phyloP scores from a whole-genome alignment of 1,284 basidiomycete species.

The Trametes pubescens region DNA sequence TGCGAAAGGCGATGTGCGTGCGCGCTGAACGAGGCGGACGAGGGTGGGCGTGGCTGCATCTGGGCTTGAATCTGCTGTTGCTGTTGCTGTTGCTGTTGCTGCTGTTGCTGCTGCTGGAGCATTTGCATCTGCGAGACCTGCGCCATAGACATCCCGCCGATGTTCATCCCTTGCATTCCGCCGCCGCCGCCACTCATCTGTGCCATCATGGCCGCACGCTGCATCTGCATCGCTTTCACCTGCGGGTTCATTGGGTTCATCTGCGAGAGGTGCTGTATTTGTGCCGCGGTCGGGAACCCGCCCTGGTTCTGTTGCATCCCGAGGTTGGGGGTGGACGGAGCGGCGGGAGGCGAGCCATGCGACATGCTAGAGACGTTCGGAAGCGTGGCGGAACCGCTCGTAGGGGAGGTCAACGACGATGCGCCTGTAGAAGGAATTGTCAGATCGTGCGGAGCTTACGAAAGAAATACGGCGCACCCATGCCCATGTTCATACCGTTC shows the following conservation, averaged over 20 bases:
- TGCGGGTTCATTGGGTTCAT: conserved; percentile 30
- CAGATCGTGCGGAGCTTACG: conserved; percentile 1
- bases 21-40: conserved; percentile 30
- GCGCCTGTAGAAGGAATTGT: conserved; percentile 10
- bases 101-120: conserved; percentile 29
- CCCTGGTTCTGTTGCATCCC: conserved; percentile 14
- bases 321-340: conserved; percentile 19
- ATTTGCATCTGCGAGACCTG: conserved; percentile 34
- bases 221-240: conserved; percentile 31
- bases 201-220: conserved; percentile 26
- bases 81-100: conserved; percentile 16
- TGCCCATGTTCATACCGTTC: conserved; percentile 32
- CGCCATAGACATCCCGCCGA: conserved; percentile 25
- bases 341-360: conserved; percentile 17
- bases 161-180: conserved; percentile 15
- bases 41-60: conserved; percentile 31
- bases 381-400: conserved; percentile 23
- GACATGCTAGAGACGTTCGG: conserved; percentile 32
- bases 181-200: conserved; percentile 17
- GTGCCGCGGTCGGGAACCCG: conserved; percentile 25
- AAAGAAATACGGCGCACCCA: conserved; percentile 27
- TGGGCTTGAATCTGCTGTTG: conserved; percentile 24
- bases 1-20: conserved; percentile 27
- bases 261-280: conserved; percentile 32
- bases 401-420: conserved; percentile 27